Percentiles rank a stretch among this genome's conserved stretches.
These are phyloP conservation scores for Neofusicoccum laricinum DNA, from an alignment of 2,329 filamentous ascomycete genomes.

Conservation along the genomic window DNA sequence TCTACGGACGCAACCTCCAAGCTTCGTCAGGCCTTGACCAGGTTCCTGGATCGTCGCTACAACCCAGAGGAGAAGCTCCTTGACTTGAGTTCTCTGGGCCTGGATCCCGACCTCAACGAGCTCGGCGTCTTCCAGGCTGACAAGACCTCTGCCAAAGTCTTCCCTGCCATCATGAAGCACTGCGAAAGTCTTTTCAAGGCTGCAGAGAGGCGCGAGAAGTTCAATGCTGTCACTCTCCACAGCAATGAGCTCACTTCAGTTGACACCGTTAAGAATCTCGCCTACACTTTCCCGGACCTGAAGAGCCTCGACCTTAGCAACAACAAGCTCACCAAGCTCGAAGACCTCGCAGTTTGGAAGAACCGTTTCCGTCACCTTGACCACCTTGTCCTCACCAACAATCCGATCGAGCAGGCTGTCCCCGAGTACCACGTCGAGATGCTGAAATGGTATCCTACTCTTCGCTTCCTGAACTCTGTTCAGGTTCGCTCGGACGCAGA, in stretches of 20 bases:
- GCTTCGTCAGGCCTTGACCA: slow-evolving; percentile 54
- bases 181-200: slow-evolving; percentile 76
- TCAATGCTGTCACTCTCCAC: slow-evolving; percentile 78
- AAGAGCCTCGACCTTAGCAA: slow-evolving; percentile 85
- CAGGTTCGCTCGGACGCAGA: slow-evolving; percentile 72
- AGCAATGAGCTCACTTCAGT: slow-evolving; percentile 77
- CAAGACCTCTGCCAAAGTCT: slow-evolving; percentile 74
- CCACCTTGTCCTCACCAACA: slow-evolving; percentile 74
- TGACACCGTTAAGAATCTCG: slow-evolving; percentile 68
- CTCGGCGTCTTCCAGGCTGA: slow-evolving; percentile 74
- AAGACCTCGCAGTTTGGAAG: slow-evolving; percentile 71
- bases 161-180: slow-evolving; percentile 85
- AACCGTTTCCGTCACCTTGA: slow-evolving; percentile 75
- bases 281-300: slow-evolving; percentile 77
- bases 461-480: slow-evolving; percentile 72
- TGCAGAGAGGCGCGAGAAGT: slow-evolving; percentile 70
- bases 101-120: slow-evolving; percentile 67
- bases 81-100: slow-evolving; percentile 73
- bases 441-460: slow-evolving; percentile 76
- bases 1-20: background rate
- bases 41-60: slow-evolving; percentile 74
- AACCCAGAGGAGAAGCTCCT: slow-evolving; percentile 69
- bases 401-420: slow-evolving; percentile 60
- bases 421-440: slow-evolving; percentile 63
- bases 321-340: slow-evolving; percentile 71